Conservation (phyloP, 208 protist species). For the Leishmania braziliensis region DNA sequence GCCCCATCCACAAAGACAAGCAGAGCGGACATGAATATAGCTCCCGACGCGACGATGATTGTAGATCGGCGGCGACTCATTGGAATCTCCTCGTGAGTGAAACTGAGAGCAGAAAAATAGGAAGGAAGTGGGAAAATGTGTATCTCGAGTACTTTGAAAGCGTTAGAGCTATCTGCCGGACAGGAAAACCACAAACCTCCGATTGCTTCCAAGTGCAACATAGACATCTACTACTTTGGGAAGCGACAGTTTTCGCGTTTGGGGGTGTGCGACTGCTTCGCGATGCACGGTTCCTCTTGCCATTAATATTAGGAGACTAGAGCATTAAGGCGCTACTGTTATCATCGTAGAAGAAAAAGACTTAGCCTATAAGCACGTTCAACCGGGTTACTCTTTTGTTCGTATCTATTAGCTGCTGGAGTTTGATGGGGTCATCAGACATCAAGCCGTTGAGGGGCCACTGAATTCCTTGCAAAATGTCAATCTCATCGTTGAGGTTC, state of each 20-base stretch:
- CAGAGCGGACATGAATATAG: conserved; percentile 37
- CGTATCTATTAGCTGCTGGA: conserved; percentile 12
- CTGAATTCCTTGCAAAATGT: conserved; percentile 53
- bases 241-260: not conserved
- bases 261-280: not conserved
- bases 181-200: not conserved
- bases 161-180: not conserved
- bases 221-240: not conserved
- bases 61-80: not conserved
- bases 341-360: not conserved
- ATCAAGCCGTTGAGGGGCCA: conserved; percentile 80
- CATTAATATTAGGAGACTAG: not conserved
- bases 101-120: conserved; percentile 3
- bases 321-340: not conserved
- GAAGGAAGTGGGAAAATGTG: not conserved
- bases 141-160: not conserved
- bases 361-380: conserved; percentile 1
- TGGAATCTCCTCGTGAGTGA: not conserved
- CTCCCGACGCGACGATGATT: conserved; percentile 36
- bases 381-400: conserved; percentile 9
- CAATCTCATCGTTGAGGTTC: conserved; percentile 73
- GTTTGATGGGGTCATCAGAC: conserved; percentile 58
- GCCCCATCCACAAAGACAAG: conserved; percentile 67
- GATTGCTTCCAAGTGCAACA: no score
- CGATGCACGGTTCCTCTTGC: not conserved